Base-by-base conservation (phyloP, 805 yeast genomes). In the Torulaspora maleeae region DNA sequence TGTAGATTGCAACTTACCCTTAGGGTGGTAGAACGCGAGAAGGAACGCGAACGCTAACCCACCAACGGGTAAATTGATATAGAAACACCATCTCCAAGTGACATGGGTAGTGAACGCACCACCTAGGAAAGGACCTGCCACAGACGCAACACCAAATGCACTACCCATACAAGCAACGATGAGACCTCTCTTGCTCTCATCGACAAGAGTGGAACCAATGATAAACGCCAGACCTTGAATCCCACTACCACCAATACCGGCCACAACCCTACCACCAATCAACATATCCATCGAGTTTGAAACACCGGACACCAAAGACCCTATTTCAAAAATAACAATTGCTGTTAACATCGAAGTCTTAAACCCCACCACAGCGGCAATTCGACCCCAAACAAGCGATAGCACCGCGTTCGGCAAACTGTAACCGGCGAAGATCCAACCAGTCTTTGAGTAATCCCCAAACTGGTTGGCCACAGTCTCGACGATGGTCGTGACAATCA, bases 1-100 rank as follows among this genome's bases (percentile, higher is more conserved):
- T 12, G 41, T 11, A 19, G 44, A 19, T 16, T 36, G 36, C 24
- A 35, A 16, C 6, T 16, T 33, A 36, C 47, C 49, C n/a, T 30
- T 27, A 27, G 58, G 59, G 32, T 53, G 53, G 44, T 58, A 56
- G 29, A 52, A 48, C 8, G 45, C 3, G 2, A 45, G 27, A 29
- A 61, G 56, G 20, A 56, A 15, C 3, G 47, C 33, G 17, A 54
- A 36, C 5, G 63, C 64, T 10, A 53, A 25, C 1, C 83, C 87
- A 13, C 86, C 85, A 28, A 82, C 62, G 2, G 88, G 86, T 29
- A 84, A 60, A 60, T 83, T 83, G 50, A 84, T 71, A 63, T 78
- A 84, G 59, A 82, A 84, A 55, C 86, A 79, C 87, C 89, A 82
- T 55, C 89, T 70, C 89, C 89, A 83, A n/a, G 77, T 66, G 4